Conservation (phyloP, 371 early-diverging fungal species). For the Chytridium lagenaria region DNA sequence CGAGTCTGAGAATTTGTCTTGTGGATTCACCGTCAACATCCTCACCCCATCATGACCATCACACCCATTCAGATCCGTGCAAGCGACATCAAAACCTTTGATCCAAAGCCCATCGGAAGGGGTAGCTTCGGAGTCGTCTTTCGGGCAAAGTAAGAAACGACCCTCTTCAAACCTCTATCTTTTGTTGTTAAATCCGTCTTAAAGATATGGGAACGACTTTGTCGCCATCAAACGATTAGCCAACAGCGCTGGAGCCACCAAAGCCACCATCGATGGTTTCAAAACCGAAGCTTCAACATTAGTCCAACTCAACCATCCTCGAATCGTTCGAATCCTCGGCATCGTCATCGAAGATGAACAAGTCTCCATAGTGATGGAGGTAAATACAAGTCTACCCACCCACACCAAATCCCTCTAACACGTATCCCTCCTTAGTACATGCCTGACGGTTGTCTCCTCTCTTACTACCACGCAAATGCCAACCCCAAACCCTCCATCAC, state of each 20-base stretch:
- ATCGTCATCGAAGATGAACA: background rate
- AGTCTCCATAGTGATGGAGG: constrained; percentile 1
- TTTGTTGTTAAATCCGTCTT: background rate
- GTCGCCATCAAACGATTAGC: background rate
- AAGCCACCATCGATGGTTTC: background rate
- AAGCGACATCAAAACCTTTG: background rate
- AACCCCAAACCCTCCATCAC: background rate
- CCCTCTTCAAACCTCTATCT: too few relatives aligned
- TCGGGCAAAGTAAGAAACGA: background rate
- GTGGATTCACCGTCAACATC: too few relatives aligned
- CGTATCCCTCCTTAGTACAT: too few relatives aligned
- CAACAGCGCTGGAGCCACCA: background rate
- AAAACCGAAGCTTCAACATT: background rate
- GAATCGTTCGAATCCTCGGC: background rate
- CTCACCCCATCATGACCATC: too few relatives aligned
- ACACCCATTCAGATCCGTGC: too few relatives aligned
- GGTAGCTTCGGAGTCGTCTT: background rate
- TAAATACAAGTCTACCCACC: constrained; percentile 2
- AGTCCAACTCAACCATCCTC: background rate
- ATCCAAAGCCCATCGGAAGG: background rate
- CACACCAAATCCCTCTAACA: background rate
- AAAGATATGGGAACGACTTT: background rate
- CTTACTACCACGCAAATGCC: background rate
- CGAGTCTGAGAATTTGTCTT: too few relatives aligned
- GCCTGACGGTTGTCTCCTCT: background rate